Conservation (phyloP, 805 yeast species). For the Starmerella etchellsii region DNA sequence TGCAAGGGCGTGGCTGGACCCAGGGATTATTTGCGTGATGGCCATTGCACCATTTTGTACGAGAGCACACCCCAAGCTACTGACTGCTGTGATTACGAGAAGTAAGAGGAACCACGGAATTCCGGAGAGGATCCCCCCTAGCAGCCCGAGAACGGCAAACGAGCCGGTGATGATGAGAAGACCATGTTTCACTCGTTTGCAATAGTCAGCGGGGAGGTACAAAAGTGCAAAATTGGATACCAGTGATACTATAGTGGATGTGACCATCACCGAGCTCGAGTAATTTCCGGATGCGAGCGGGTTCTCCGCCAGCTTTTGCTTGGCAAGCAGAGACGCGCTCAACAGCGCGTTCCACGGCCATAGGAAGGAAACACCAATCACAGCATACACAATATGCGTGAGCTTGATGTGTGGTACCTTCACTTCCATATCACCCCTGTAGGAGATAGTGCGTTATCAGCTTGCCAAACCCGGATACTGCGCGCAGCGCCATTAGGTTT, state of each 20-base stretch:
- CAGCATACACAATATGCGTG: constrained; percentile 31
- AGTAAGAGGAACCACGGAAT: constrained; percentile 26
- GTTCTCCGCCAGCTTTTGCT: constrained; percentile 40
- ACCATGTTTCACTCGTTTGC: constrained; percentile 47
- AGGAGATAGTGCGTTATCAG: not conserved
- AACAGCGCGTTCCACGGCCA: constrained; percentile 98
- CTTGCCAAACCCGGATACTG: not conserved
- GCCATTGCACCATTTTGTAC: constrained; percentile 91
- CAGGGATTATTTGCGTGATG: constrained; percentile 45
- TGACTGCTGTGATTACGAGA: constrained; percentile 51
- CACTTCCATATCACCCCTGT: too few species aligned
- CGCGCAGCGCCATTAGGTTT: too few species aligned
- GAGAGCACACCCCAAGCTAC: constrained; percentile 64
- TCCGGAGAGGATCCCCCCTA: constrained; percentile 4
- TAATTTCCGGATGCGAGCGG: constrained; percentile 37
- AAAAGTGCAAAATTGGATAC: constrained; percentile 48
- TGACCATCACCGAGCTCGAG: constrained; percentile 79
- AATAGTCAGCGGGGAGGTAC: constrained; percentile 50
- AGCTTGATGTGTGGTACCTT: not conserved
- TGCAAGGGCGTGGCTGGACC: constrained; percentile 30
- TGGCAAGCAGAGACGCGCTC: constrained; percentile 73
- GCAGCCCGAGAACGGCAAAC: constrained; percentile 45
- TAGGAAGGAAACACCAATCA: constrained; percentile 63
- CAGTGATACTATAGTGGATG: constrained; percentile 59
- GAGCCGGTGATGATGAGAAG: constrained; percentile 42